These are phyloP conservation scores for Mycena vulgaris DNA, from an alignment of 768 basidiomycete species.

Conservation along the genomic window DNA sequence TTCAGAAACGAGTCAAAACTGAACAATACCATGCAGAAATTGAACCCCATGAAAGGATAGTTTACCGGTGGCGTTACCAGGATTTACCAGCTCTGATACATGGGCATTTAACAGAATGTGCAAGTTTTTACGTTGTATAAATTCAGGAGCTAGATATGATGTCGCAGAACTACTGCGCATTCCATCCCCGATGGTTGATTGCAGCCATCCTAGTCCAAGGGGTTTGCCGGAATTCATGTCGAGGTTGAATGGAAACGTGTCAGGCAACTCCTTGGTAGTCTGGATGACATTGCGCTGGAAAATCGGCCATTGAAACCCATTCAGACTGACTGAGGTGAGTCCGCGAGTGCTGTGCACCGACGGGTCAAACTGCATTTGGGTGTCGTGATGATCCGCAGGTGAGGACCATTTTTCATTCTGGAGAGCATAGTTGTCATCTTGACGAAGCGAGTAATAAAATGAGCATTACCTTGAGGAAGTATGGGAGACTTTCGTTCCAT, in stretches of 20 bases:
- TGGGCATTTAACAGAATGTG: slow-evolving; percentile 48
- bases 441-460: background rate
- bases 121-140: slow-evolving; percentile 45
- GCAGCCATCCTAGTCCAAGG: slow-evolving; percentile 48
- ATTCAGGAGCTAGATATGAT: slow-evolving; percentile 47
- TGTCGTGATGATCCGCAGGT: slow-evolving; percentile 57
- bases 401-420: slow-evolving; percentile 55
- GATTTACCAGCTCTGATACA: no score
- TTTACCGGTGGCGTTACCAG: no score
- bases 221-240: slow-evolving; percentile 49
- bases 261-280: slow-evolving; percentile 46
- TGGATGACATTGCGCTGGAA: slow-evolving; percentile 45
- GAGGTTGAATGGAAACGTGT: slow-evolving; percentile 47
- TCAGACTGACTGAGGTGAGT: slow-evolving; percentile 48
- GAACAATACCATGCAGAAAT: no score
- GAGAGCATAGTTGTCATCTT: background rate
- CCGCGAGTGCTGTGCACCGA: slow-evolving; percentile 54
- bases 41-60: no score
- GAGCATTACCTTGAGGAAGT: slow-evolving; percentile 45
- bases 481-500: slow-evolving; percentile 50
- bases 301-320: slow-evolving; percentile 48
- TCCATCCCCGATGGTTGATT: no score
- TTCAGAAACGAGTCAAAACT: no score
- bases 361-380: slow-evolving; percentile 55
- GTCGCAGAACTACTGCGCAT: no score